Base-by-base conservation (phyloP, 1,139 yeast genomes). In the Pichiaceae sp. region DNA sequence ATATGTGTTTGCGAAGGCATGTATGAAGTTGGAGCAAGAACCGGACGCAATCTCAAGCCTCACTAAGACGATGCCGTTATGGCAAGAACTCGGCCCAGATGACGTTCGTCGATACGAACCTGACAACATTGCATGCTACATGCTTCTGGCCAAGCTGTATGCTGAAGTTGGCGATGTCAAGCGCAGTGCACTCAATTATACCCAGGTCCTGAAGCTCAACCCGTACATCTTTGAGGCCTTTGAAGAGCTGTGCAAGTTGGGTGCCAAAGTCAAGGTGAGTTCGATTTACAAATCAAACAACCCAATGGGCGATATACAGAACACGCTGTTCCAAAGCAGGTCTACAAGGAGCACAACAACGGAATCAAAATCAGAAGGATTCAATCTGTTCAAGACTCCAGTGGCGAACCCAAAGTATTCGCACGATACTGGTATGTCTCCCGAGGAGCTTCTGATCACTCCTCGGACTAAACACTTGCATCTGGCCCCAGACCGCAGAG, bases 161-260 rank as follows among this genome's bases (percentile, higher is more conserved):
- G 60, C 60, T 17, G 69, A 70, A 8, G 56, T 68, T 9, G 82
- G 80, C 14, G 86, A 82, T 52, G 55, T 65, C 7, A 74, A 77
- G 44, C 75, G 77, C 42, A 78, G 94, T 38, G 72, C 82, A 0
- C 62, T 78, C 36, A 72, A 76, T 49, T 84, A 79, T 56, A 71
- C 84, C 0, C 73, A 71, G 45, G 84, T 93, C 0, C 64, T 86
- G 39, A 73, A 75, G 42, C 59, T 69, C 41, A 84, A 91, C 54
- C 95, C 94, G 19, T 85, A 69, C 54, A 69, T 86, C 36, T 87
- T 93, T 72, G 96, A 86, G 52, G 89, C 96, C 0, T 76, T 84
- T 44, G 86, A 82, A 48, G 78, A 79, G 31, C 63, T 91, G 34
- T 78, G 91, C 51, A 70, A 71, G 41, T 63, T 84, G 53, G 89